phyloP scores from a whole-genome alignment of 2,329 filamentous ascomycete species.

The Zymoseptoria passerinii region DNA sequence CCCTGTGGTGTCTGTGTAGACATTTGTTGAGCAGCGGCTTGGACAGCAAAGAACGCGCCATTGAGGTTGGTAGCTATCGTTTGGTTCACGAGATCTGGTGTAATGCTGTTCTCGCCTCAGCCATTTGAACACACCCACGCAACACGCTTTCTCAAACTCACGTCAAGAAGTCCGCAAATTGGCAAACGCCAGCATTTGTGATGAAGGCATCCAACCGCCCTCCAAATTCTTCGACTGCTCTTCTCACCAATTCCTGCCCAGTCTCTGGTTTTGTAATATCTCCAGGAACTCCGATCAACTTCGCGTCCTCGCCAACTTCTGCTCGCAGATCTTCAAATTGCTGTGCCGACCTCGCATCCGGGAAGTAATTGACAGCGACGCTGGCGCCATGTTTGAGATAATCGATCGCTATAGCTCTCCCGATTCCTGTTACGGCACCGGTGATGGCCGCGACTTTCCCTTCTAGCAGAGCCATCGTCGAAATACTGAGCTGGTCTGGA shows the following conservation, averaged over 20 bases:
- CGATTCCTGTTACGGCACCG: constrained; percentile 78
- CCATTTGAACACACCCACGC: neutral
- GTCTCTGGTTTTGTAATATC: constrained; percentile 71
- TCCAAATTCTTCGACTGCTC: constrained; percentile 53
- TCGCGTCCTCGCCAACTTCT: constrained; percentile 30
- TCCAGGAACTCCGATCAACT: constrained; percentile 60
- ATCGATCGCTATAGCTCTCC: constrained; percentile 72
- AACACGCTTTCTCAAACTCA: constrained; percentile 24
- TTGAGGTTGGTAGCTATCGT: constrained; percentile 76
- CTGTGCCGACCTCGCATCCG: constrained; percentile 41
- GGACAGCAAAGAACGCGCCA: constrained; percentile 80
- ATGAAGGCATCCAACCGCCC: constrained; percentile 59
- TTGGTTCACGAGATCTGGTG: constrained; percentile 58
- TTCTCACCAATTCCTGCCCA: constrained; percentile 57
- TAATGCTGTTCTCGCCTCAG: constrained; percentile 42
- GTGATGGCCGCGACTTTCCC: constrained; percentile 81
- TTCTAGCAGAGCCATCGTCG: constrained; percentile 43
- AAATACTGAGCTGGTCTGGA: neutral
- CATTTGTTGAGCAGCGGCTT: constrained; percentile 81
- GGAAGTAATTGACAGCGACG: constrained; percentile 75
- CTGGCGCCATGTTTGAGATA: constrained; percentile 70
- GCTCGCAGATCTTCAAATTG: constrained; percentile 42
- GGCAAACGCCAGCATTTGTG: constrained; percentile 80
- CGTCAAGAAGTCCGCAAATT: constrained; percentile 79
- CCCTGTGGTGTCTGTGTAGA: constrained; percentile 52